Percentiles rank a stretch among this genome's conserved stretches.
Conservation (phyloP, 2,329 filamentous ascomycete genomes). For the Fusarium redolens region DNA sequence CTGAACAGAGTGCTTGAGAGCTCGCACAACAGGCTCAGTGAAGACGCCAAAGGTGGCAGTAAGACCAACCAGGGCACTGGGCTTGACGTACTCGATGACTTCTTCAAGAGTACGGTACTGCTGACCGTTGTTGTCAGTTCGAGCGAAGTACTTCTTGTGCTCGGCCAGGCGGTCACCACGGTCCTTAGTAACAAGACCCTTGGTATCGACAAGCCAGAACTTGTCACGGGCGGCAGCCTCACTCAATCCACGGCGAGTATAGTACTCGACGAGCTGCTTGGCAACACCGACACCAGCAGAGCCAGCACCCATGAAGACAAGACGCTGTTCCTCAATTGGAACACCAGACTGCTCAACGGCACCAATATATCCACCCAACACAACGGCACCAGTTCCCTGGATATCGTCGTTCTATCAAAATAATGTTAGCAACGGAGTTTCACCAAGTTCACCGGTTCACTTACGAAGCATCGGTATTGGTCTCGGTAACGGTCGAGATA, state of each 20-base stretch:
- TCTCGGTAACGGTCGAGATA: constrained; percentile 91
- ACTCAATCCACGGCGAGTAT: constrained; percentile 89
- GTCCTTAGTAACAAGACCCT: constrained; percentile 92
- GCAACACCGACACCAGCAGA: constrained; percentile 97
- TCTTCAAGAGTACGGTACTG: constrained; percentile 86
- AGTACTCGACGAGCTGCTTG: constrained; percentile 97
- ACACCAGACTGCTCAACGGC: constrained; percentile 87
- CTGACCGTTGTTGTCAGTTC: constrained; percentile 71
- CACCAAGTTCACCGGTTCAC: neutral
- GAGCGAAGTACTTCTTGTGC: constrained; percentile 82
- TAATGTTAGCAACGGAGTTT: constrained; percentile 19
- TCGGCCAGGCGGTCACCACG: constrained; percentile 93
- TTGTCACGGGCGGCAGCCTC: constrained; percentile 89
- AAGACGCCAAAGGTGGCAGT: constrained; percentile 96
- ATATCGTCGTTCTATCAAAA: constrained; percentile 84
- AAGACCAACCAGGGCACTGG: constrained; percentile 92
- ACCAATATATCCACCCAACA: constrained; percentile 83
- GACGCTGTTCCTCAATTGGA: constrained; percentile 87
- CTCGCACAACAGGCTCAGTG: constrained; percentile 84
- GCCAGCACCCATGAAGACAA: constrained; percentile 96
- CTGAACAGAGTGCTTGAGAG: constrained; percentile 73
- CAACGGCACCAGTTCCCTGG: constrained; percentile 95
- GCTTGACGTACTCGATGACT: constrained; percentile 94
- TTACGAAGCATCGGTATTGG: constrained; percentile 85
- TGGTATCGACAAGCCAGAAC: constrained; percentile 98